Evolutionary conservation across 192 early-diverging fungal genomes (phyloP), one percentile per base, ranked within the genome.

Genomic region (Helicostylum pulchrum): DNA sequence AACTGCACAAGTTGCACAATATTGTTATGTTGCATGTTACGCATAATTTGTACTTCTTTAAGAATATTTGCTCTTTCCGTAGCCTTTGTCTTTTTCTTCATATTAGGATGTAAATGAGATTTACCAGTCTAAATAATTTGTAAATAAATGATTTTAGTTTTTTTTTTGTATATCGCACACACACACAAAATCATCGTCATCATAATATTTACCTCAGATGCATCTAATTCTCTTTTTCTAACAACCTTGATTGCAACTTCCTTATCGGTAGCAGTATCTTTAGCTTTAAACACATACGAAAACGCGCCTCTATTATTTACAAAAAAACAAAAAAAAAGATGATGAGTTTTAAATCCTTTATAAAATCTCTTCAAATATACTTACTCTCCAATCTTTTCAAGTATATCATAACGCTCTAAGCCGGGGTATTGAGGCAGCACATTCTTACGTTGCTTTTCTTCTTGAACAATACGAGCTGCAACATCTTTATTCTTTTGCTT

Each of bases 231-330:
- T 11, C 68, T 66, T 71, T 91, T 95, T 67, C 86, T 76, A 7
- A 91, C 91, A 9, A 90, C 83, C 78, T 95, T 95, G 71, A 95
- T 83, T 11, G 92, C 93, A 32, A 95, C 93, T 51, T 88, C 70
- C 46, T 85, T 65, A 31, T 88, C 77, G 10, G 82, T 81, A 61
- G 74, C 68, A n/a, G 71, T 83, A 55, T 88, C 87, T 32, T 76
- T 58, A 9, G 90, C 92, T 63, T 85, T 83, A 78, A 90, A 92
- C 11, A 94, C 92, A 65, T 86, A 88, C 57, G 87, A 89, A 77
- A 94, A 94, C 15, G 92, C 92, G 36, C 92, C 92, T 70, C 90
- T 91, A 82, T 49, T 46, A 52, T 48, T 17, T 15, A 19, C n/a
- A n/a, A n/a, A n/a, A n/a, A n/a, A n/a, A n/a, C n/a, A n/a, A n/a